phyloP scores from a whole-genome alignment of 2,329 filamentous ascomycete species.

The Teratosphaeria gauchensis region DNA sequence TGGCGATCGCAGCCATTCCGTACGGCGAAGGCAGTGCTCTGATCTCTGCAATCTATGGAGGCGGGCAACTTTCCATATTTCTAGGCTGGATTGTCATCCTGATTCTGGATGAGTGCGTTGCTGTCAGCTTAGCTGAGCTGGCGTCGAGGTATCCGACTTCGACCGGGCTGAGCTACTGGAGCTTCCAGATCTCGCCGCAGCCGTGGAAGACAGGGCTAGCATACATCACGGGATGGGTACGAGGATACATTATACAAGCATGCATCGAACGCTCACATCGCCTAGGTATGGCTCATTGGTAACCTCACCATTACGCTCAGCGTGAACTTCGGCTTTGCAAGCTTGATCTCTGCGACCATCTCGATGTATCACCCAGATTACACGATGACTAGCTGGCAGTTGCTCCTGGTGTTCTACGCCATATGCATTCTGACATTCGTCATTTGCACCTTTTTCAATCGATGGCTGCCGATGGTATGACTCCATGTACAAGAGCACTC shows the following conservation, averaged over 20 bases:
- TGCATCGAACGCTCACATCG: background rate
- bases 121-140: slow-evolving; percentile 61
- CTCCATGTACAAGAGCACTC: background rate
- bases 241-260: slow-evolving; percentile 25
- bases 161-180: slow-evolving; percentile 65
- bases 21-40: slow-evolving; percentile 49
- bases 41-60: slow-evolving; percentile 45
- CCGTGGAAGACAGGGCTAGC: slow-evolving; percentile 39
- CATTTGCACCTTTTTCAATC: slow-evolving; percentile 59
- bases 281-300: background rate
- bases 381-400: slow-evolving; percentile 50
- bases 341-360: slow-evolving; percentile 39
- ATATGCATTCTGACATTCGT: slow-evolving; percentile 56
- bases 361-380: slow-evolving; percentile 47
- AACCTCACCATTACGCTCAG: slow-evolving; percentile 45
- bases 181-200: slow-evolving; percentile 54
- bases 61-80: slow-evolving; percentile 59
- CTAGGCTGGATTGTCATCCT: slow-evolving; percentile 63
- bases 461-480: slow-evolving; percentile 47
- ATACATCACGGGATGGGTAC: slow-evolving; percentile 62
- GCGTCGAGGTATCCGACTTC: slow-evolving; percentile 67
- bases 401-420: slow-evolving; percentile 61
- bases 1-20: slow-evolving; percentile 52
- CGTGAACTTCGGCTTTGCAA: slow-evolving; percentile 61
- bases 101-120: slow-evolving; percentile 59